phyloP scores from a whole-genome alignment of 768 basidiomycete species.

The Mycena albidolilacea region DNA sequence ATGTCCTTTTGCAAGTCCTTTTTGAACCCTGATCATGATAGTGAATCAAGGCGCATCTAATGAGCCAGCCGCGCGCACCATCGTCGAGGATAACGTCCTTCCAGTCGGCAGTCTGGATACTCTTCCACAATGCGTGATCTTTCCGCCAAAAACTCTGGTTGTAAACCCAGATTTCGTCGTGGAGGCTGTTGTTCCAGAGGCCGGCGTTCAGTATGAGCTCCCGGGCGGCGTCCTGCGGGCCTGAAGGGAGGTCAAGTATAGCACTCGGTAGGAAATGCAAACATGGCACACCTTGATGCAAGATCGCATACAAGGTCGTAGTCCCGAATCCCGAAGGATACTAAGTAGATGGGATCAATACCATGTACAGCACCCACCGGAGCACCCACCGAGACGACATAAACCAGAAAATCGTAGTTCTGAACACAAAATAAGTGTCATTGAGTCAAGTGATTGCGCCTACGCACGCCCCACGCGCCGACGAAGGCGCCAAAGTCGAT shows the following conservation, averaged over 20 bases:
- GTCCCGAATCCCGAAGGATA: conserved; percentile 50
- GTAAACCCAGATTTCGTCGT: conserved; percentile 85
- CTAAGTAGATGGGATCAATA: conserved; percentile 36
- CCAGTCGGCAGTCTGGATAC: conserved; percentile 79
- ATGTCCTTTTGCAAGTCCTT: conserved; percentile 78
- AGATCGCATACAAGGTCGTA: conserved; percentile 59
- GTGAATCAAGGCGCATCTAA: background rate
- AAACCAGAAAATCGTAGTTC: conserved; percentile 71
- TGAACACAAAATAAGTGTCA: conserved; percentile 42
- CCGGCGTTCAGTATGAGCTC: conserved; percentile 69
- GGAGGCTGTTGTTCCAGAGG: conserved; percentile 65
- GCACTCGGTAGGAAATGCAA: background rate
- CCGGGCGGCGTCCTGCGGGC: conserved; percentile 64
- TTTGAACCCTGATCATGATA: conserved; percentile 65
- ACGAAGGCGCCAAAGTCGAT: conserved; percentile 70
- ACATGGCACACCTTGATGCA: conserved; percentile 68
- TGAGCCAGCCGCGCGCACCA: background rate
- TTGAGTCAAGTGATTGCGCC: background rate
- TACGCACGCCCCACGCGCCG: conserved; percentile 71
- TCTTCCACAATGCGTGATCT: conserved; percentile 70
- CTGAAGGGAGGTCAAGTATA: conserved; percentile 36
- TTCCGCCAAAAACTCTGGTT: conserved; percentile 81
- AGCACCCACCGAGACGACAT: conserved; percentile 62
- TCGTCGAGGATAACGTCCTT: conserved; percentile 81
- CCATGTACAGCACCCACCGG: background rate